Percentiles rank a stretch among this genome's conserved stretches.
Conservation (phyloP, 1,284 basidiomycete species). For the Leccinum solheimii region DNA sequence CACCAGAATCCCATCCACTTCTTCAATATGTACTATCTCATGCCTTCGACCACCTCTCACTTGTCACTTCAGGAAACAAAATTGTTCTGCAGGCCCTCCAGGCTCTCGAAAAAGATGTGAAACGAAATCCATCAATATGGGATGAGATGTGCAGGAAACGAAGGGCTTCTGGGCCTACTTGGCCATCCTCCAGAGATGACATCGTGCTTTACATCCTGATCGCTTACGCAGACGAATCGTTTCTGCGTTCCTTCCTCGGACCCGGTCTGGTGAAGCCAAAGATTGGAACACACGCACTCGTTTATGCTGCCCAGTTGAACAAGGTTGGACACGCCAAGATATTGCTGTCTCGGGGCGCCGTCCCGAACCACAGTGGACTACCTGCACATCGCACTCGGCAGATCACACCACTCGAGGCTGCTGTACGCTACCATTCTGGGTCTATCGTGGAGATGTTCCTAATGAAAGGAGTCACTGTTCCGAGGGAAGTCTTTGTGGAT, state of each 20-base stretch:
- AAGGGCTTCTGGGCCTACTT: neutral
- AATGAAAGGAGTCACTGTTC: neutral
- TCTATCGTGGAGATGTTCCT: neutral
- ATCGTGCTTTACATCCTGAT: neutral
- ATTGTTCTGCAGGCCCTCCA: neutral
- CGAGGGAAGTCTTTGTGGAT: neutral
- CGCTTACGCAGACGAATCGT: neutral
- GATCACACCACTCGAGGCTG: neutral
- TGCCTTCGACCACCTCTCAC: neutral
- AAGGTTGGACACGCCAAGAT: neutral
- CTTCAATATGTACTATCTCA: neutral
- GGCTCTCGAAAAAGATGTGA: neutral
- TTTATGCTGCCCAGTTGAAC: neutral
- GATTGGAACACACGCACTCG: neutral
- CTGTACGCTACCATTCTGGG: neutral
- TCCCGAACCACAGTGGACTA: neutral
- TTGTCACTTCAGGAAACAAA: neutral
- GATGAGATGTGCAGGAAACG: neutral
- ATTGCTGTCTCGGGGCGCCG: neutral
- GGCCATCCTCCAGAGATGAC: neutral
- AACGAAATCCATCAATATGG: neutral
- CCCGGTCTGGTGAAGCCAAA: neutral
- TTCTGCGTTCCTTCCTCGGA: neutral
- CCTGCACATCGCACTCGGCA: neutral
- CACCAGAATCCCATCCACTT: neutral